These are phyloP conservation scores for Volvariella volvacea DNA, from an alignment of 1,284 basidiomycete species.

Conservation along the genomic window DNA sequence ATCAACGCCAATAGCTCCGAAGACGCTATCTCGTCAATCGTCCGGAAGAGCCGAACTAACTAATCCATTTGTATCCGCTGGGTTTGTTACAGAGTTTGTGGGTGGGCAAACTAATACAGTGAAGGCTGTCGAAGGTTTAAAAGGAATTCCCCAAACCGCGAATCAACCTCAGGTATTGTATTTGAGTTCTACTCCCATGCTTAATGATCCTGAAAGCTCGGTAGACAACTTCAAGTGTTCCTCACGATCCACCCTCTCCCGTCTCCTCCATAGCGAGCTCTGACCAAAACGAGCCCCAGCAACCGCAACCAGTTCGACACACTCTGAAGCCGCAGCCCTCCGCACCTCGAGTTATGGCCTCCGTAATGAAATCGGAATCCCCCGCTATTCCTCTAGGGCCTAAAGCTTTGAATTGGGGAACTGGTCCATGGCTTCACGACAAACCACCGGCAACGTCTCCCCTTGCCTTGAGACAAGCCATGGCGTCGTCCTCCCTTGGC, in stretches of 20 bases:
- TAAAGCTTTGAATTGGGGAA: no score
- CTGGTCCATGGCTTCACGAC: no score
- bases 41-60: slow-evolving; percentile 13
- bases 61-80: slow-evolving; percentile 48
- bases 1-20: no score
- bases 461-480: neutral
- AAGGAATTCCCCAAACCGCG: no score
- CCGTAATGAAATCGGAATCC: neutral
- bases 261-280: neutral
- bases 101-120: slow-evolving; percentile 12
- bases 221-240: no score
- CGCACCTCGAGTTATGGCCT: neutral
- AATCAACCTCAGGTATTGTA: no score
- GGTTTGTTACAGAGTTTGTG: slow-evolving; percentile 40
- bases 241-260: neutral
- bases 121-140: neutral
- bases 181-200: no score
- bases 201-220: no score
- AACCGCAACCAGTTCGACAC: neutral
- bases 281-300: neutral
- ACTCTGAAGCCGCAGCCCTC: neutral
- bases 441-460: neutral
- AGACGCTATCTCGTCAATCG: neutral
- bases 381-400: no score
- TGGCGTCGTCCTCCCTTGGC: neutral